A percentile compares a stretch with the other conserved stretches of the same genome.
Evolutionary conservation across 345 rosid species (phyloP).

Genomic region (Arabidopsis suecica): DNA sequence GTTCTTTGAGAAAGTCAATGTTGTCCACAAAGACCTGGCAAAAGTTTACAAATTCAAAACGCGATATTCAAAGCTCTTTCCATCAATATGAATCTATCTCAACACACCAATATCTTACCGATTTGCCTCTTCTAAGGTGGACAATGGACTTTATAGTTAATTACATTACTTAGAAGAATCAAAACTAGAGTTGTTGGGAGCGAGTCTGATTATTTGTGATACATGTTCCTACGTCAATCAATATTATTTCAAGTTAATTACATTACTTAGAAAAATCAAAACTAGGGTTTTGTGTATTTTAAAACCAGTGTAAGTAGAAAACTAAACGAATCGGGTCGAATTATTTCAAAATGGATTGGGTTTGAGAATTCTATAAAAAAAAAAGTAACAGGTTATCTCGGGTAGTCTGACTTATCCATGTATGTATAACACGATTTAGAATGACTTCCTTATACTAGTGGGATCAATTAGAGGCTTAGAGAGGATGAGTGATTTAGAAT

Average conservation of each 20-base stretch:
- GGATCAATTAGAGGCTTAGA: too few species aligned
- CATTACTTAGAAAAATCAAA: background rate
- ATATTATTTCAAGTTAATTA: background rate
- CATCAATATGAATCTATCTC: slow-evolving; percentile 18
- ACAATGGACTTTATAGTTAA: slow-evolving; percentile 29
- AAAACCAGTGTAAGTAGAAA: background rate
- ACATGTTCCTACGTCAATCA: background rate
- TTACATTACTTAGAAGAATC: too few species aligned
- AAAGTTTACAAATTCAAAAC: slow-evolving; percentile 12
- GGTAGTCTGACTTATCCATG: too few species aligned
- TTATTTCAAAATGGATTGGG: background rate
- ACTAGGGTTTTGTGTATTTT: background rate
- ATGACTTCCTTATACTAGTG: too few species aligned
- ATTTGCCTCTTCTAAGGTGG: slow-evolving; percentile 19
- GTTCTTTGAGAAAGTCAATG: slow-evolving; percentile 82
- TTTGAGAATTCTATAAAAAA: too few species aligned
- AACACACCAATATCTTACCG: background rate
- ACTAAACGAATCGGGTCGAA: background rate
- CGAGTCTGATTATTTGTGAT: slow-evolving; percentile 13
- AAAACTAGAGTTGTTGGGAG: slow-evolving; percentile 5
- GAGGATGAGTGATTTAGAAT: too few species aligned
- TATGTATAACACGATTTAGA: too few species aligned
- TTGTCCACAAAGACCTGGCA: slow-evolving; percentile 91
- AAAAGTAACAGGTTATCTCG: too few species aligned
- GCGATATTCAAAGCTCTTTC: slow-evolving; percentile 3